phyloP scores from a whole-genome alignment of 495 filamentous ascomycete species.

The Clohesyomyces aquaticus region DNA sequence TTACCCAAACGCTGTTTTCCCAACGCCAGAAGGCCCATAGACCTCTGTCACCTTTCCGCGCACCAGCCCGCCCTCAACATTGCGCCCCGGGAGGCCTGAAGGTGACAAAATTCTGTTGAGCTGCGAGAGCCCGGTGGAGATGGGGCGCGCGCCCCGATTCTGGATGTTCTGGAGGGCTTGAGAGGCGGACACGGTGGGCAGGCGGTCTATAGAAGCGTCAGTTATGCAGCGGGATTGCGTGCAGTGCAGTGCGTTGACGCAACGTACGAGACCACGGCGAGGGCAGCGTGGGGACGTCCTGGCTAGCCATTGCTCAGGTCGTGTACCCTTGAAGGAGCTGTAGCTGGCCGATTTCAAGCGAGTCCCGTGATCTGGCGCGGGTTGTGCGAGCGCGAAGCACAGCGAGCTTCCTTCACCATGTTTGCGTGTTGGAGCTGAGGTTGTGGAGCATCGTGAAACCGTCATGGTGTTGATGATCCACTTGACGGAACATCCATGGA shows the following conservation, averaged over 20 bases:
- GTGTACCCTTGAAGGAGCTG: slow-evolving; percentile 1
- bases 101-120: slow-evolving; percentile 52
- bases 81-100: slow-evolving; percentile 19
- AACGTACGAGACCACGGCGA: slow-evolving; percentile 43
- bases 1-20: slow-evolving; percentile 85
- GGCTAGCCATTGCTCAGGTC: slow-evolving; percentile 31
- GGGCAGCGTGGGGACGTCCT: slow-evolving; percentile 43
- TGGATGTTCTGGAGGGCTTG: slow-evolving; percentile 73
- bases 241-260: background rate
- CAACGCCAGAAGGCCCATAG: slow-evolving; percentile 84
- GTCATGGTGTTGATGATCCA: background rate
- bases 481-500: slow-evolving; percentile 16
- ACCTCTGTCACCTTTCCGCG: slow-evolving; percentile 85
- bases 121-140: slow-evolving; percentile 67
- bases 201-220: slow-evolving; percentile 59
- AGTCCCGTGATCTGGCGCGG: slow-evolving; percentile 27
- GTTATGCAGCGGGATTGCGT: slow-evolving; percentile 3
- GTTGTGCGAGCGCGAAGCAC: slow-evolving; percentile 2
- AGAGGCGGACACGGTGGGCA: slow-evolving; percentile 87
- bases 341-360: background rate
- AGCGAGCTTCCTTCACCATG: slow-evolving; percentile 7
- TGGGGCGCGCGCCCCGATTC: slow-evolving; percentile 52
- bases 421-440: background rate
- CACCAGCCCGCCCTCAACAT: slow-evolving; percentile 59
- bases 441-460: slow-evolving; percentile 9